Conservation (phyloP, 768 basidiomycete species). For the Amanita jacksonii region DNA sequence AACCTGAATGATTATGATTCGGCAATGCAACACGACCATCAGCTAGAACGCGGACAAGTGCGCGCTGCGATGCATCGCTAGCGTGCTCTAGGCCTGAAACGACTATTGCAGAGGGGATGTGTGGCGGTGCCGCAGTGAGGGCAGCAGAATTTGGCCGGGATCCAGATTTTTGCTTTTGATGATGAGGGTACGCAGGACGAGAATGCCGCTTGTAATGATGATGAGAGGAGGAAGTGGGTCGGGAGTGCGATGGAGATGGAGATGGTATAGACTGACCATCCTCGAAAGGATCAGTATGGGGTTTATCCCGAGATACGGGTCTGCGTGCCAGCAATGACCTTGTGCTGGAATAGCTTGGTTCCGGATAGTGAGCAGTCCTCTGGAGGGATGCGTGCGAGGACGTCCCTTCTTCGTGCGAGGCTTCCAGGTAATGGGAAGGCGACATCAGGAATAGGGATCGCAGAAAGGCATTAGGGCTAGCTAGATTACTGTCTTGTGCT, state of each 20-base stretch:
- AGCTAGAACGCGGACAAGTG: constrained; percentile 41
- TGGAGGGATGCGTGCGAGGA: not conserved
- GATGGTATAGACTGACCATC: not conserved
- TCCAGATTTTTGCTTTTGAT: not conserved
- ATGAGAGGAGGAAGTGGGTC: too few relatives aligned
- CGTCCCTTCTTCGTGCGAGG: not conserved
- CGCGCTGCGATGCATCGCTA: constrained; percentile 42
- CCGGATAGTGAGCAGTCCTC: not conserved
- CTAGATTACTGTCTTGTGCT: not conserved
- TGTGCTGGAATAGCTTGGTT: not conserved
- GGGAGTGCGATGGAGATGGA: not conserved
- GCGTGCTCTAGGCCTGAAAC: constrained; percentile 65
- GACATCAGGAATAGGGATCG: constrained; percentile 3
- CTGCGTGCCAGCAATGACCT: too few relatives aligned
- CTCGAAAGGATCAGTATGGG: not conserved
- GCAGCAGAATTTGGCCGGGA: not conserved
- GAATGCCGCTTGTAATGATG: too few relatives aligned
- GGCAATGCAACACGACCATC: constrained; percentile 40
- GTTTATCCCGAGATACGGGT: not conserved
- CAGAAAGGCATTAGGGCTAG: not conserved
- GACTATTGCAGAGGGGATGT: constrained; percentile 36
- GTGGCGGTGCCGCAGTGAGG: not conserved
- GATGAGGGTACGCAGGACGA: not conserved
- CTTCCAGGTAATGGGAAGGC: not conserved
- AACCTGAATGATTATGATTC: constrained; percentile 21